Percentiles rank a stretch among this genome's conserved stretches.
Conservation (phyloP, 192 early-diverging fungal species). For the Rhizophagus clarus region DNA sequence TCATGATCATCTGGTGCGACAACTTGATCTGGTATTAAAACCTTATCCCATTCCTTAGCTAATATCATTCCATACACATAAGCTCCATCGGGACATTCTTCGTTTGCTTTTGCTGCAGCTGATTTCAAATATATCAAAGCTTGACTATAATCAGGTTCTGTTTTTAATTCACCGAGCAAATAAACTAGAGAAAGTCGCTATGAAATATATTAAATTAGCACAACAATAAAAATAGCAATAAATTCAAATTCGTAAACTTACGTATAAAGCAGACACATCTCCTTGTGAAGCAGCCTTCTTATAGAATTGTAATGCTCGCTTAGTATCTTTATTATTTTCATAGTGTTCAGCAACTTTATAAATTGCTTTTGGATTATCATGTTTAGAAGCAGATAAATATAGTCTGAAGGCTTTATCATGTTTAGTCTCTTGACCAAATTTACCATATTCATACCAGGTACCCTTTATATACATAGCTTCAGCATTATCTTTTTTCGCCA, state of each 20-base stretch:
- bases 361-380: conserved; percentile 63
- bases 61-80: conserved; percentile 80
- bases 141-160: conserved; percentile 69
- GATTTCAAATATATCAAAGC: conserved; percentile 83
- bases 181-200: conserved; percentile 78
- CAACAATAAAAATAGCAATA: not conserved
- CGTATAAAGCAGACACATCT: conserved; percentile 66
- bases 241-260: conserved; percentile 37
- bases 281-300: conserved; percentile 69
- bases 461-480: conserved; percentile 80
- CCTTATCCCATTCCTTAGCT: conserved; percentile 64
- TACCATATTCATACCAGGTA: conserved; percentile 68
- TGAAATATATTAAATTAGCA: not conserved
- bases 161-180: conserved; percentile 71
- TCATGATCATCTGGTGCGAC: conserved; percentile 76
- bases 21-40: conserved; percentile 58
- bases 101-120: conserved; percentile 70
- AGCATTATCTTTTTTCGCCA: conserved; percentile 67
- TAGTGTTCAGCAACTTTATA: conserved; percentile 66
- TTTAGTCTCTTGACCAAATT: conserved; percentile 59
- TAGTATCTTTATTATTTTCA: conserved; percentile 62
- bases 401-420: conserved; percentile 66
- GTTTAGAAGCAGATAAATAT: conserved; percentile 65
- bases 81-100: conserved; percentile 71
- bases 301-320: conserved; percentile 68